Evolutionary conservation across 2,329 filamentous ascomycete species (phyloP), one percentile per base, ranked within the genome.

Genomic region (Aureobasidium sp.): DNA sequence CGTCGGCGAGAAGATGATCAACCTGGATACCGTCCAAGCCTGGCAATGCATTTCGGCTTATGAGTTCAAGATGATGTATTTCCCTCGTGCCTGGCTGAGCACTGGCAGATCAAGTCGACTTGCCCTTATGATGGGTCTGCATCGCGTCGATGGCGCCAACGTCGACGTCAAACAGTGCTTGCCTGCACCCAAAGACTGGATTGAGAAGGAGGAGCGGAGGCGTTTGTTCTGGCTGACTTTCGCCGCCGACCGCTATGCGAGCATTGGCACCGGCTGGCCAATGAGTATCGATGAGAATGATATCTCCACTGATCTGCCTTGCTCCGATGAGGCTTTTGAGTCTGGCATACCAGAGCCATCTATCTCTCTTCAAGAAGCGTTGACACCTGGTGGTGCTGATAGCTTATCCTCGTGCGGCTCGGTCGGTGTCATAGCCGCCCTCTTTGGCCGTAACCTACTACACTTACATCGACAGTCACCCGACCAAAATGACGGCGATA

Each of bases 61-160:
- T 63, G 93, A 98, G 68, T 97, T 96, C 75, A 95, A 91, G 71
- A 86, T 88, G 79, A 95, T 97, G 88, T 94, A 90, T 68, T 97
- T 97, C 62, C 91, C 93, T 1, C 78, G 93, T 59, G 93, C 93
- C 1, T 97, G 93, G 93, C 82, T 95, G 72, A 96, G 88, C 60
- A 85, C 88, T 2, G 93, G 91, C 19, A 79, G 87, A 57, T 86
- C 86, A 4, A 81, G 85, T n/a, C 80, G 91, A 47, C 70, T 97
- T 51, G 81, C 81, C 47, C 85, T 95, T 63, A 96, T 97, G 91
- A 89, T 95, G 73, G 89, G 91, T 7, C 72, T 97, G 30, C 89
- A 97, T 68, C 83, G 90, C 56, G 69, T 96, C 44, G 93, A 97
- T 64, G 88, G 89, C 4, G 70, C 73, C 3, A 88, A 87, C 0